Conservation (phyloP, 176 grass and related monocot species). For the Carex kokanica region DNA sequence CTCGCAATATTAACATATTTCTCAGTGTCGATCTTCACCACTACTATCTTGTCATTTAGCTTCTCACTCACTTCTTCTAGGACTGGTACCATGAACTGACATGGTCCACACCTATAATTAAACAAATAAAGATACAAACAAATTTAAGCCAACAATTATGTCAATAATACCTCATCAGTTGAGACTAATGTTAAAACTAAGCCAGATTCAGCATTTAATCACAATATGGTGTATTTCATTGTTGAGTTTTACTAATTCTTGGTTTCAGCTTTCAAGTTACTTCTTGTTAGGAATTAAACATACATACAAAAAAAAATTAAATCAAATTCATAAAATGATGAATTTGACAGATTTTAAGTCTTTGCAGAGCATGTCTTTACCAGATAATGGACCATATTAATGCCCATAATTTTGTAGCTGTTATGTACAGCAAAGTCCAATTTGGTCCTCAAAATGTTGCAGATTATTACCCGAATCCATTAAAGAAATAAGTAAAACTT, state of each 20-base stretch:
- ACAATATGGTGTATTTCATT: not conserved
- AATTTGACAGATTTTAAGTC: not conserved
- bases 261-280: not conserved
- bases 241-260: not conserved
- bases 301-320: not conserved
- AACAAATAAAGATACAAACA: slow-evolving; percentile 30
- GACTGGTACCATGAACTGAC: slow-evolving; percentile 96
- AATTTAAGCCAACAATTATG: not conserved
- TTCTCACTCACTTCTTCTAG: slow-evolving; percentile 90
- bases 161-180: not conserved
- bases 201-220: slow-evolving; percentile 11
- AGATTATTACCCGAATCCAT: not conserved
- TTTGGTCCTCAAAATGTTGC: not conserved
- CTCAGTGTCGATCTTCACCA: slow-evolving; percentile 98
- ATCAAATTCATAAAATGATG: not conserved
- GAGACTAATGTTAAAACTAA: not conserved
- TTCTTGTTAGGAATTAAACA: not conserved
- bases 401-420: not conserved
- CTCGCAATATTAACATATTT: slow-evolving; percentile 82
- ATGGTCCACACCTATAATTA: slow-evolving; percentile 79
- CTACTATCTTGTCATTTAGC: slow-evolving; percentile 76
- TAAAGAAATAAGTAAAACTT: too few relatives aligned
- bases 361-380: not conserved
- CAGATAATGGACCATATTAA: not conserved
- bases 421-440: not conserved